phyloP scores from a whole-genome alignment of 495 filamentous ascomycete species.

The Daldinia caldariorum region DNA sequence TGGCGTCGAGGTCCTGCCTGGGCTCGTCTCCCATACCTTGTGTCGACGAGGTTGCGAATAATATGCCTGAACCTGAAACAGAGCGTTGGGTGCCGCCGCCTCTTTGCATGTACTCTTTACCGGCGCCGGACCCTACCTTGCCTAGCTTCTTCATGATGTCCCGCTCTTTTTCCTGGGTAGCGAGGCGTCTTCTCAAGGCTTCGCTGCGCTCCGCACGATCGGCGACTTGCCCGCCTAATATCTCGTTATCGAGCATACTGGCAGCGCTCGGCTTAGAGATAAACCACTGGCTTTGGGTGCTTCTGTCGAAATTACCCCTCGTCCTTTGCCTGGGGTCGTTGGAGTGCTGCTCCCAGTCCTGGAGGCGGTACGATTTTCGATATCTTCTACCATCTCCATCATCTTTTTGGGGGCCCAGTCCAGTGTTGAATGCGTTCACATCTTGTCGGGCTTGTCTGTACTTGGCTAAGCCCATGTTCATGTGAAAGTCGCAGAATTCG shows the following conservation, averaged over 20 bases:
- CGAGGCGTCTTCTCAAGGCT: conserved; percentile 71
- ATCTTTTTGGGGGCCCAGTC: conserved; percentile 56
- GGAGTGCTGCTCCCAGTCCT: conserved; percentile 27
- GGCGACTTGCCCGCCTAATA: conserved; percentile 61
- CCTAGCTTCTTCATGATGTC: conserved; percentile 79
- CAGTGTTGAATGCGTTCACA: conserved; percentile 70
- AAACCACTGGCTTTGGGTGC: conserved; percentile 67
- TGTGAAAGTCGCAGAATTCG: conserved; percentile 92
- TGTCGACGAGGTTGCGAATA: conserved; percentile 10
- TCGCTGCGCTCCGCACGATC: conserved; percentile 69
- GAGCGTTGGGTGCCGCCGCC: conserved; percentile 11
- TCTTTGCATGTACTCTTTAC: conserved; percentile 76
- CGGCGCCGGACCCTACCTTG: conserved; percentile 69
- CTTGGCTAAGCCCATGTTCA: conserved; percentile 79
- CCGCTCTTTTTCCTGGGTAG: conserved; percentile 78
- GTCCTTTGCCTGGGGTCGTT: conserved; percentile 54
- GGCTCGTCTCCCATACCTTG: conserved; percentile 24
- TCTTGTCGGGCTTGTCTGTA: conserved; percentile 79
- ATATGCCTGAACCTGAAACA: conserved; percentile 13
- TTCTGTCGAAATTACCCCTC: conserved; percentile 66
- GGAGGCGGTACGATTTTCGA: conserved; percentile 38
- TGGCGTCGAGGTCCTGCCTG: conserved; percentile 54
- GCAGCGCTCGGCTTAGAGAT: conserved; percentile 65
- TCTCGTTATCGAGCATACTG: conserved; percentile 73
- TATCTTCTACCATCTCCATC: conserved; percentile 28